Base-by-base conservation (phyloP, 179 eudicot species). In the Beta corolliflora region DNA sequence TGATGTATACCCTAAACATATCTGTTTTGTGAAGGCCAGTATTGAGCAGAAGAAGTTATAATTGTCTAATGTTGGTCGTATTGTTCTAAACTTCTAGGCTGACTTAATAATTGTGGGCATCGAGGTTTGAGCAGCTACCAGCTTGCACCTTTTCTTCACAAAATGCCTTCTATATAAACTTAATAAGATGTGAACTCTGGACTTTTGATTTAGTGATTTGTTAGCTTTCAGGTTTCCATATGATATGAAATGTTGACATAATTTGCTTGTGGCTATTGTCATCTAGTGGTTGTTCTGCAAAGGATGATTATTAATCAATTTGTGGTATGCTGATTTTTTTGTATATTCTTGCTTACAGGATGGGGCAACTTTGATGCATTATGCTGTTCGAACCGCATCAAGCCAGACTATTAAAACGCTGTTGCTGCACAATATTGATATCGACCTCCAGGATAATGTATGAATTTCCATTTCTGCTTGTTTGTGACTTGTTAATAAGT, bases 301-400 rank as follows among this genome's bases (percentile, higher is more conserved):
- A 36, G 41, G 10, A 52, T 79, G 56, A 79, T 58, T 13, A 29
- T 9, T 45, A 19, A 23, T 58, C 14, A 14, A 25, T 64, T 45
- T 69, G 61, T 18, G 9, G 53, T 18, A 9, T 53, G 44, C 80
- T 78, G 56, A 68, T 73, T 13, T 78, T 10, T 71, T 50, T n/a
- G 31, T 19, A 25, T 83, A 48, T 21, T 82, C 50, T 60, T 54
- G 48, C 64, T 71, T 77, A 9, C 87, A 96, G 99, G 97, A 92
- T 29, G 98, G 99, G 65, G 98, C 99, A 71, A 94, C 97, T 31
- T 87, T 96, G 84, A 84, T 96, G 95, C 99, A 96, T 83, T 96
- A 93, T 86, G 99, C 99, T 77, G 98, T 96, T 53, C 88, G 86
- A 48, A 82, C 92, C 7, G 96, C 97, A 60, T 91, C 97, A 83